Evolutionary conservation across 2,329 filamentous ascomycete genomes (phyloP), one percentile per base, ranked within the genome.

Genomic region (Venturiaceae sp.): DNA sequence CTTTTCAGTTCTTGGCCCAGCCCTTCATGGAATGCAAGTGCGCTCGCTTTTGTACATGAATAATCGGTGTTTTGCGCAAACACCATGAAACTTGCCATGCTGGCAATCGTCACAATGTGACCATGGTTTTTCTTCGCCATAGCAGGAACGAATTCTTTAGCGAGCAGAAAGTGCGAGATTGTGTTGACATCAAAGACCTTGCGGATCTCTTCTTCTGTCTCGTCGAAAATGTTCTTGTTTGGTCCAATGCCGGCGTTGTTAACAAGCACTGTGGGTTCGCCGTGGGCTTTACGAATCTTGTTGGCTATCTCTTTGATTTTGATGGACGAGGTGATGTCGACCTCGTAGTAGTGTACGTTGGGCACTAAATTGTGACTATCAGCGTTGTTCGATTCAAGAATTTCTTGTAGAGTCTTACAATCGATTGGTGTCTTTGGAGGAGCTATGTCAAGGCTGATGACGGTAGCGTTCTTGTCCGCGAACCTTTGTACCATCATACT

Each of bases 21-120:
- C 6, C 77, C 86, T 67, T 90, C 85, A 66, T 90, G 85, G 68
- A 90, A 85, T 2, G 82, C 74, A 26, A 87, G 68, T 1, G 83
- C 80, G 0, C 83, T 85, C 1, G 85, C 80, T 71, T 90, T 90
- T 62, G 79, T 81, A 8, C 82, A 78, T 1, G 77, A 75, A 71
- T 90, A 90, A 71, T 89, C 85, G 36, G 84, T 80, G 76, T 88
- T 81, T 64, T 79, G 79, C 3, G 85, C 81, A 0, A 82, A 78
- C 1, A 80, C 74, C 7, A 83, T 63, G 71, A 81, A 88, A 14
- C 80, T 79, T 11, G 52, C 52, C 52, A 32, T 32, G 26, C 52
- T 54, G 9, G 52, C 52, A 13, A 54, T 26, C 28, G 52, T 54
- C 8, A 54, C 52, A 21, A 54, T 26, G 26, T 54, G 52, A 30